Evolutionary conservation across 1,284 basidiomycete genomes (phyloP), one percentile per base, ranked within the genome.

Genomic region (Fomitopsis pinicola): DNA sequence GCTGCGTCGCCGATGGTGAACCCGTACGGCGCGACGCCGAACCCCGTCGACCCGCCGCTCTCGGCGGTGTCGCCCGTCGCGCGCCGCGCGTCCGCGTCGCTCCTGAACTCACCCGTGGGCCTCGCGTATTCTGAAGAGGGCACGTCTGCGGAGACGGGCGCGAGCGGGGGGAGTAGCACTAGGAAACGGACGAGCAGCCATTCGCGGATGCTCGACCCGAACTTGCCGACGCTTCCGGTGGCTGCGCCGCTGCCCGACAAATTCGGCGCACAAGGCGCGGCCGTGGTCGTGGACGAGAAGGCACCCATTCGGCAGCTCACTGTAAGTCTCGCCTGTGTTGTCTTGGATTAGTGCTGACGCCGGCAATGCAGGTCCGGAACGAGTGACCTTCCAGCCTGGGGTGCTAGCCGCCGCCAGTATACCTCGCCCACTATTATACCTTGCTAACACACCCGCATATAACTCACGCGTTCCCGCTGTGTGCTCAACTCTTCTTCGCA

Each of bases 161-260:
- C 30, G 59, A 52, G 64, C 64, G 62, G 38, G 35, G 35, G 19
- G 36, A 33, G 14, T 2, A 54, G 19, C 15, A 10, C 6, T 6
- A 38, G 36, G 52, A 54, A 33, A 4, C 14, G 52, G 35, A 28
- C 52, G 35, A 54, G 35, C 36, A 54, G 52, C 36, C 63, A 66
- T 52, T 60, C 69, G 14, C 60, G 62, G 59, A 59, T 59, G 59
- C 61, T 69, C n/a, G 67, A 68, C 55, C 72, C 70, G 26, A 52
- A 30, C 26, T 55, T 67, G 33, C 67, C 69, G 40, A 55, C 48
- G 55, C 17, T 66, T 38, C 69, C 70, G 3, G 62, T 60, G 9
- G 52, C 63, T n/a, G 63, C 64, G 14, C 63, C 64, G 33, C 65
- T 72, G 54, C 72, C 71, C 6, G 69, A 69, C n/a, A 60, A 68